These are phyloP conservation scores for Emmonsia crescens DNA, from an alignment of 2,329 filamentous ascomycete species.

Conservation along the genomic window DNA sequence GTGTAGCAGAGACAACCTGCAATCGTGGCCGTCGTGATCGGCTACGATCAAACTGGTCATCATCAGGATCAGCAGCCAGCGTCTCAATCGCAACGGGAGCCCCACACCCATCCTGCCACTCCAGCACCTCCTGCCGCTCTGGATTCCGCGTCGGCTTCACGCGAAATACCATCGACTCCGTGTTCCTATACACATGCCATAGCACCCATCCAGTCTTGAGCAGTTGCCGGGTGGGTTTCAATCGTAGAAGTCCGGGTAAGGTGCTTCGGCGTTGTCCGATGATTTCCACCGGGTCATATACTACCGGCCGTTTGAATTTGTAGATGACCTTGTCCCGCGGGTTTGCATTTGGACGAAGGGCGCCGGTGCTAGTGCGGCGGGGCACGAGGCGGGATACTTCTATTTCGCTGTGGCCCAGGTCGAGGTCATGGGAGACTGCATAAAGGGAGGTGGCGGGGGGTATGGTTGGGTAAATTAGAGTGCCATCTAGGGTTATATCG, in stretches of 20 bases:
- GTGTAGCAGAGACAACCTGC: conserved; percentile 9
- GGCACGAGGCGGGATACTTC: conserved; percentile 10
- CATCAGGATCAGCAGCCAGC: conserved; percentile 1
- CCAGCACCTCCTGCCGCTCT: conserved; percentile 5
- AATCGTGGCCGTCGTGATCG: conserved; percentile 3
- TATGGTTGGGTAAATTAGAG: conserved; percentile 9
- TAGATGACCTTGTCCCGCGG: conserved; percentile 11
- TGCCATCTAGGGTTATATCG: conserved; percentile 11
- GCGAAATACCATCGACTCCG: conserved; percentile 8
- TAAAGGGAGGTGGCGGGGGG: conserved; percentile 10
- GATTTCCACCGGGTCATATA: conserved; percentile 11
- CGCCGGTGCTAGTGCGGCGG: neutral
- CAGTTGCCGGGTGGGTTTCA: conserved; percentile 7
- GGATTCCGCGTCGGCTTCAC: conserved; percentile 9
- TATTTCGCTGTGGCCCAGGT: conserved; percentile 9
- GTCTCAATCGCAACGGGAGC: conserved; percentile 11
- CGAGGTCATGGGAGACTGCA: conserved; percentile 10
- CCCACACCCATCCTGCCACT: conserved; percentile 11
- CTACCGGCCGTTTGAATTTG: conserved; percentile 8
- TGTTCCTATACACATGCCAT: conserved; percentile 2
- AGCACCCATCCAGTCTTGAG: conserved; percentile 11
- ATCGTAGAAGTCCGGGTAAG: conserved; percentile 5
- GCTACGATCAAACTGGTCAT: neutral
- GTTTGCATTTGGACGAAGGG: neutral
- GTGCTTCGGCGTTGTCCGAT: conserved; percentile 11